These are phyloP conservation scores for Exsudoporus frostii DNA, from an alignment of 768 basidiomycete genomes.

Conservation along the genomic window DNA sequence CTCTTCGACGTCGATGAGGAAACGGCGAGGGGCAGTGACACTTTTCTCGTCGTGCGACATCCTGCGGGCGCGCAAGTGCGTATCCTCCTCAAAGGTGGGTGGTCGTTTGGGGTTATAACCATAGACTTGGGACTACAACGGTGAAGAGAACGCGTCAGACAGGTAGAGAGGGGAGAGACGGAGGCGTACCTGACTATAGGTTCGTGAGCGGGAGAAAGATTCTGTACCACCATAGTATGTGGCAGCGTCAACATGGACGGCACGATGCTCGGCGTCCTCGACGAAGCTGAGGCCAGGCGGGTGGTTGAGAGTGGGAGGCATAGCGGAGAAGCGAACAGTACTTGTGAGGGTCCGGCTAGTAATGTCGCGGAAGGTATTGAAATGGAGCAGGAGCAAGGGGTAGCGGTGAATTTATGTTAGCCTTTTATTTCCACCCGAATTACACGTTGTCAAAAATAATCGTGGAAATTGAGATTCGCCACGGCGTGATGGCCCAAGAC, in stretches of 20 bases:
- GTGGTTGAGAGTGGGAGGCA: constrained; percentile 67
- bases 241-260: constrained; percentile 65
- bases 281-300: constrained; percentile 63
- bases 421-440: constrained; percentile 12
- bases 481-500: neutral
- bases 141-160: constrained; percentile 16
- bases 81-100: constrained; percentile 76
- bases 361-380: neutral
- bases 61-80: constrained; percentile 67
- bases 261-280: constrained; percentile 51
- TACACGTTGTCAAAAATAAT: constrained; percentile 7
- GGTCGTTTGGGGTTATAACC: constrained; percentile 68
- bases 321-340: constrained; percentile 20
- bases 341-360: neutral
- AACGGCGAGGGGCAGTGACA: constrained; percentile 75
- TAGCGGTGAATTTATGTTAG: constrained; percentile 13
- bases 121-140: constrained; percentile 60
- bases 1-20: constrained; percentile 96
- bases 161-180: constrained; percentile 1
- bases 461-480: constrained; percentile 17
- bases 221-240: constrained; percentile 83
- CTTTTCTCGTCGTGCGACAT: constrained; percentile 94
- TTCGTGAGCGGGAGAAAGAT: constrained; percentile 76
- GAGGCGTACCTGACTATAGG: constrained; percentile 76
- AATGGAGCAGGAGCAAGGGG: constrained; percentile 15